phyloP scores from a whole-genome alignment of 2,329 filamentous ascomycete genomes.

The Ceratocystis variospora region DNA sequence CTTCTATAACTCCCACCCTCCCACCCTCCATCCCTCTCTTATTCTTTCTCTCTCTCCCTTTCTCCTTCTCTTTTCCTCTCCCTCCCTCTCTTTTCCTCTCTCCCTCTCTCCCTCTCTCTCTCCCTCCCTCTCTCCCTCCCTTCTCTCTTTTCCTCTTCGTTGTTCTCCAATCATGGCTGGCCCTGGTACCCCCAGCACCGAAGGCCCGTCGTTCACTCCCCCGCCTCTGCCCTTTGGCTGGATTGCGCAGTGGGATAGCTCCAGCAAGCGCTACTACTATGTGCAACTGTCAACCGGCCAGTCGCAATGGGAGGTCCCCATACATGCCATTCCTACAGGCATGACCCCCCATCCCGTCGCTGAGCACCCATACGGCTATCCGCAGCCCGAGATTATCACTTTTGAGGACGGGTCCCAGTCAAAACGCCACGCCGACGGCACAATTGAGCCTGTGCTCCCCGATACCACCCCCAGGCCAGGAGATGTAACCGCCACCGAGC shows the following conservation, averaged over 20 bases:
- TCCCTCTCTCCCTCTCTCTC: neutral
- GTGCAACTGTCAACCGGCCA: slow-evolving; percentile 58
- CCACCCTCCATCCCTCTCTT: neutral
- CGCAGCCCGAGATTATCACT: slow-evolving; percentile 41
- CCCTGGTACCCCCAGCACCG: slow-evolving; percentile 43
- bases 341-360: slow-evolving; percentile 41
- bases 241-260: slow-evolving; percentile 56
- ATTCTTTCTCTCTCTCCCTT: neutral
- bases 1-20: neutral
- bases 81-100: neutral
- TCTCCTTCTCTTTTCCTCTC: neutral
- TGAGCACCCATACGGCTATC: slow-evolving; percentile 48
- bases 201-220: slow-evolving; percentile 46
- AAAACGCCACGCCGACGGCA: slow-evolving; percentile 45
- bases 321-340: slow-evolving; percentile 46
- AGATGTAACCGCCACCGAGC: neutral
- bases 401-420: slow-evolving; percentile 50
- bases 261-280: slow-evolving; percentile 53
- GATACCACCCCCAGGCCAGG: slow-evolving; percentile 34
- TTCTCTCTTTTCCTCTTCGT: neutral
- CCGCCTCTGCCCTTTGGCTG: slow-evolving; percentile 50
- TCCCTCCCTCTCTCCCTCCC: neutral
- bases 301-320: slow-evolving; percentile 63
- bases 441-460: slow-evolving; percentile 44
- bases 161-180: slow-evolving; percentile 36